Evolutionary conservation across 2,329 filamentous ascomycete species (phyloP), one percentile per base, ranked within the genome.

Genomic region (Magnaporthales sp.): DNA sequence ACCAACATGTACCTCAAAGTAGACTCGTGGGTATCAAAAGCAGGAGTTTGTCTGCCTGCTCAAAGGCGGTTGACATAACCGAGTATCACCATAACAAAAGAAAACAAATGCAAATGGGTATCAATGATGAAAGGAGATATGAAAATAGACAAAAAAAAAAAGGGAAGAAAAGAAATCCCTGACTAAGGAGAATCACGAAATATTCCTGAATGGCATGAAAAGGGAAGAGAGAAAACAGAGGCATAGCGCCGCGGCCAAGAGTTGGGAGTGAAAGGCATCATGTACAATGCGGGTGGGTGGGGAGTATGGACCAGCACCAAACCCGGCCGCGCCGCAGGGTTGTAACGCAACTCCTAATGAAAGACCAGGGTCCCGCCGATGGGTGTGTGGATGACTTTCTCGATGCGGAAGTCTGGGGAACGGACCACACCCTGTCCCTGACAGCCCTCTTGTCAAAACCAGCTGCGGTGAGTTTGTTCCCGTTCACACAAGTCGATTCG

Each of bases 261-360:
- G 54, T 15, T 60, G 64, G 64, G 64, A 65, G 51, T 31, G 26
- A 60, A 60, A 54, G 46, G 29, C 51, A 65, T 65, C 64, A 65
- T 65, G 64, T 65, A 65, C 54, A 24, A 65, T 65, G 64, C 51
- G 54, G 29, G 46, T 19, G 56, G 11, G 24, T 60, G 56, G 54
- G 29, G 46, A 27, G 56, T 26, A 27, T 29, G 56, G 56, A 24
- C 22, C 56, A 60, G 24, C 26, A 27, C 56, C 56, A 60, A 60
- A 60, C 56, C 24, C 24, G 26, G 56, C 22, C 22, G 56, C 56
- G 56, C 56, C 56, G 56, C 56, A 60, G 56, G 56, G 56, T 60
- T 60, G 56, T 60, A 60, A 60, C 56, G 56, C 56, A 27, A 27
- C 56, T 60, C 56, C 56, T 27, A 27, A 24, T 15, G 56, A 15